Evolutionary conservation across 306 rosid species (phyloP).

Genomic region (Betula pendula): DNA sequence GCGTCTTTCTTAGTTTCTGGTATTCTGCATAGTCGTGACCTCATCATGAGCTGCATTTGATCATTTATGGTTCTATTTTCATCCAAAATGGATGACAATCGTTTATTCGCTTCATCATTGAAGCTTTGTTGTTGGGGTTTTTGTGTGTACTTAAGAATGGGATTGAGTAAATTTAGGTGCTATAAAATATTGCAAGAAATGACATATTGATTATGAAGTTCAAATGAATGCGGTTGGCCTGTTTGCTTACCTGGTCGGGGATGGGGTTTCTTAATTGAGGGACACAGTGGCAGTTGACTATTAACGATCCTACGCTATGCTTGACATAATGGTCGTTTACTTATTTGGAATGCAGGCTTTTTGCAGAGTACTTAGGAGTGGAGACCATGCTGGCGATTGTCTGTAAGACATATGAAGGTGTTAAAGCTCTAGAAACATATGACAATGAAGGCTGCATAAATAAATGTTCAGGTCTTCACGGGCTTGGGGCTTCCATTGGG

Average conservation of each 20-base stretch:
- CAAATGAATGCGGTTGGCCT: background rate
- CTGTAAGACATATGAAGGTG: constrained; percentile 74
- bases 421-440: constrained; percentile 68
- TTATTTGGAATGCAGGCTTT: constrained; percentile 62
- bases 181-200: background rate
- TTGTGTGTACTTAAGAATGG: background rate
- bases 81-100: background rate
- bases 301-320: background rate
- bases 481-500: no score
- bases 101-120: background rate
- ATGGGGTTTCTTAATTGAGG: background rate
- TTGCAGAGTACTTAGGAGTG: constrained; percentile 76
- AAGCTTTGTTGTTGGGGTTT: background rate
- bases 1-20: constrained; percentile 17
- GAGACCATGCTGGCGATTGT: constrained; percentile 83
- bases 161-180: background rate
- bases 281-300: background rate
- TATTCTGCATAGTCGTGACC: background rate
- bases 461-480: constrained; percentile 63
- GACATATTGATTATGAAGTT: background rate
- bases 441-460: constrained; percentile 62
- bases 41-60: constrained; percentile 3
- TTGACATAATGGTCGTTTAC: background rate
- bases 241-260: background rate
- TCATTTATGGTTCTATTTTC: background rate